These are phyloP conservation scores for Sclerotinia minor DNA, from an alignment of 2,329 filamentous ascomycete genomes.

Conservation along the genomic window DNA sequence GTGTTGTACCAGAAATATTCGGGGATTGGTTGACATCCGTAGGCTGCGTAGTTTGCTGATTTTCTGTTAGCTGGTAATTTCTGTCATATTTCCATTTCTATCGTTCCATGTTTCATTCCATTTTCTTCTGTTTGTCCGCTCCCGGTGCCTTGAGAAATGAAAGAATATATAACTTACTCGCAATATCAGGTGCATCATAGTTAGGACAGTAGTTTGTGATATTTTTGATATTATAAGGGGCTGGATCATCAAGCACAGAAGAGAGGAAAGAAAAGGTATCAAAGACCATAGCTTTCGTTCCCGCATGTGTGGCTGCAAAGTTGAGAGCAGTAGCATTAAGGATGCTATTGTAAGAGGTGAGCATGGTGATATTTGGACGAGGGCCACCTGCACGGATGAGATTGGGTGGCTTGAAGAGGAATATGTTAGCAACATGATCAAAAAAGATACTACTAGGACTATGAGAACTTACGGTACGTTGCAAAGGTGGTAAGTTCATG, in stretches of 20 bases:
- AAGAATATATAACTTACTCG: slow-evolving; percentile 26
- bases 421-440: background rate
- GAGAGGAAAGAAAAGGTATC: slow-evolving; percentile 48
- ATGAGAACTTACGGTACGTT: slow-evolving; percentile 43
- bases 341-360: slow-evolving; percentile 48
- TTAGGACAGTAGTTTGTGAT: slow-evolving; percentile 48
- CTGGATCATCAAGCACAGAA: slow-evolving; percentile 46
- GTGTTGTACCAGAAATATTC: slow-evolving; percentile 52
- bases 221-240: slow-evolving; percentile 48
- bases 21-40: slow-evolving; percentile 48
- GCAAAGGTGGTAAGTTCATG: slow-evolving; percentile 53
- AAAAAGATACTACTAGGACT: background rate
- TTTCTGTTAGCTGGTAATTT: background rate
- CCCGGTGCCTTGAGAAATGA: background rate
- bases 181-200: slow-evolving; percentile 50
- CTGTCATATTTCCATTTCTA: no score
- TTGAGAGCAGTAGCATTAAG: slow-evolving; percentile 35
- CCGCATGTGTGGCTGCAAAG: slow-evolving; percentile 36
- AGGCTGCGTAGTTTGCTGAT: slow-evolving; percentile 44
- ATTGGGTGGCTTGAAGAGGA: slow-evolving; percentile 27
- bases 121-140: no score
- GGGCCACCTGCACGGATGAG: slow-evolving; percentile 42
- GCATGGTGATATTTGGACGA: slow-evolving; percentile 49
- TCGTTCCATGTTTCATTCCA: no score
- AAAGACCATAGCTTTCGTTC: slow-evolving; percentile 46